Base-by-base conservation (phyloP, 1,139 yeast species). In the Pichia sp. region DNA sequence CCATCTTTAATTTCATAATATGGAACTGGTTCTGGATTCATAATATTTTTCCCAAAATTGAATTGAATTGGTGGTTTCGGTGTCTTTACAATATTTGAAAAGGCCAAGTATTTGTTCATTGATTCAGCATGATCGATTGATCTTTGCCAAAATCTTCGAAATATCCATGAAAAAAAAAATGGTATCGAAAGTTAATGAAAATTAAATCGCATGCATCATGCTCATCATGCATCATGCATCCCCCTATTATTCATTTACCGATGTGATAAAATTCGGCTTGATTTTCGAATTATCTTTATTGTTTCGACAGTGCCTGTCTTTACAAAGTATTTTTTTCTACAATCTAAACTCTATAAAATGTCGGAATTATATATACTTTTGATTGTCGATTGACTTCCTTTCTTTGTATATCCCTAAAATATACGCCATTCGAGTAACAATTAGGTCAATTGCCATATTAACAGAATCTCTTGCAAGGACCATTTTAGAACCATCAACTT, bases 381-480 rank as follows among this genome's bases (percentile, higher is more conserved):
- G 36, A 7, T 24, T 33, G 24, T 12, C 23, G 9, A 11, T 10
- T 22, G 12, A 2, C 12, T 33, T 32, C 12, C 42, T 41, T 25
- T 54, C 56, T 22, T 47, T 49, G 62, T 90, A 92, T 41, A 94
- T 75, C 16, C 97, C 97, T 50, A 89, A 62, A 35, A 87, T 59
- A 62, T 92, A 92, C 4, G 97, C 96, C 65, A 89, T 66, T 58
- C 98, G 74, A 43, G 95, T 92, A 32, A 89, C 90, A 40, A 94
- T 86, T 66, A 92, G 71, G 61, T 92, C 98, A 45, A 87, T 76
- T n/a, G 97, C 98, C 98, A 92, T 92, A 49, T 76, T 80, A 48
- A 92, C 78, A 46, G 95, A 82, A 64, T 92, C 98, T 55, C 84
- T 75, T 6, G 97, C 97, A 51, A 92, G 72, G 59, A 84, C 96